Base-by-base conservation (phyloP, 2,329 filamentous ascomycete genomes). In the Stromatinia cepivora region DNA sequence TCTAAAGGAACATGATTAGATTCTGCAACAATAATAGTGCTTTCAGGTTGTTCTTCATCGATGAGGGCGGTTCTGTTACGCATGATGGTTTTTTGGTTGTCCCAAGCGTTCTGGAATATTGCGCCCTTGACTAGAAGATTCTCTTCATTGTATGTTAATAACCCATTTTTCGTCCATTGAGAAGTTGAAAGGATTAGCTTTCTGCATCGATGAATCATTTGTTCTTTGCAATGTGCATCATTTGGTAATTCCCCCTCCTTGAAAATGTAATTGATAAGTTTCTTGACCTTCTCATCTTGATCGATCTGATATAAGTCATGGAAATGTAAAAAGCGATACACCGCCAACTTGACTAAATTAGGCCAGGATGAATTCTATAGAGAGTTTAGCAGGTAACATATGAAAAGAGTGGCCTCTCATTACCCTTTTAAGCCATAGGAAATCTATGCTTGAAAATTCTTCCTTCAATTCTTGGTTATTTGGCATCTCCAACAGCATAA, bases 51-150 rank as follows among this genome's bases (percentile, higher is more conserved):
- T 25, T 25, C 45, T 13, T n/a, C 8, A 8, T 50, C n/a, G 45
- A 6, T 28, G 22, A 10, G 9, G 3, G 25, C 50, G 45, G 45
- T 36, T 50, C 28, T 50, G 59, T n/a, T 48, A 25, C 20, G 45
- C 20, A 62, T 25, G 45, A 36, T 62, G 11, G 34, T 15, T 9
- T 36, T 20, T 62, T 62, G 45, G 25, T 36, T 50, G 17, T 50
- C 50, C 59, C 59, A 62, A 62, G 59, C 59, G 28, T 50, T 62
- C 36, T 50, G 59, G 7, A 62, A 62, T 9, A 36, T 50, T 50
- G 28, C 28, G 22, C 45, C 50, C 59, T 62, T 62, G 8, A 62
- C 45, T n/a, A 62, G 22, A 36, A 31, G 45, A 13, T 50, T 25
- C 0, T 50, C 45, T 36, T 50, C 45, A 36, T 50, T 48, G 42